phyloP scores from a whole-genome alignment of 192 early-diverging fungal species.

The Blastocladiella britannica region DNA sequence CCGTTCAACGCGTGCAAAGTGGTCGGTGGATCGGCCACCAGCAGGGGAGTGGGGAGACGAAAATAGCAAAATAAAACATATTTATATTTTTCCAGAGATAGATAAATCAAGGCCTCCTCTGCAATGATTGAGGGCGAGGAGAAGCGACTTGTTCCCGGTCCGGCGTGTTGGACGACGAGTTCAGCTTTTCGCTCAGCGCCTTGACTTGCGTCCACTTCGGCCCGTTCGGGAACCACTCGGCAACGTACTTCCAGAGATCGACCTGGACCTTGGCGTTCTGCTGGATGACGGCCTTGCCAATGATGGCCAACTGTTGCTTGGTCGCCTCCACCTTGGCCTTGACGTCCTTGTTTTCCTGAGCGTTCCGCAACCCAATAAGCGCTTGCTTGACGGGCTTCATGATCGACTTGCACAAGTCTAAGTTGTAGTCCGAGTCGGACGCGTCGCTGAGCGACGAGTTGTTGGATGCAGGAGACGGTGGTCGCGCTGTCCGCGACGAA shows the following conservation, averaged over 20 bases:
- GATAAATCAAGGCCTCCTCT: too few relatives aligned
- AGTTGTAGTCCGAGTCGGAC: slow-evolving; percentile 23
- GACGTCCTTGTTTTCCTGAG: slow-evolving; percentile 12
- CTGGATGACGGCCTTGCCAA: slow-evolving; percentile 33
- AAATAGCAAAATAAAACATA: too few relatives aligned
- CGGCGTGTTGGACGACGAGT: neutral
- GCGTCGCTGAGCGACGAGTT: slow-evolving; percentile 13
- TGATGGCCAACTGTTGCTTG: slow-evolving; percentile 23
- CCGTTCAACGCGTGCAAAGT: too few relatives aligned
- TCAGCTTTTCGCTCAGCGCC: neutral
- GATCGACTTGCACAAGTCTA: slow-evolving; percentile 38
- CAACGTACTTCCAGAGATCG: neutral
- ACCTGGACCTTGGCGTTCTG: neutral
- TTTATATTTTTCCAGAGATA: too few relatives aligned
- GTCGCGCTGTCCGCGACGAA: slow-evolving; percentile 5
- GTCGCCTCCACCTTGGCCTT: slow-evolving; percentile 16
- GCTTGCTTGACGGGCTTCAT: slow-evolving; percentile 43
- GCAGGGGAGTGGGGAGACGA: too few relatives aligned
- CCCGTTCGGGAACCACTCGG: slow-evolving; percentile 1
- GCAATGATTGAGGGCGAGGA: too few relatives aligned
- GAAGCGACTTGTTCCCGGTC: too few relatives aligned
- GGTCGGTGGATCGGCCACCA: too few relatives aligned
- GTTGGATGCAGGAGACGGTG: slow-evolving; percentile 1
- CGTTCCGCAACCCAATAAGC: slow-evolving; percentile 24
- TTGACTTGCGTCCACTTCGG: neutral